Conservation (phyloP, 2,329 filamentous ascomycete genomes). For the Tothia fuscella region DNA sequence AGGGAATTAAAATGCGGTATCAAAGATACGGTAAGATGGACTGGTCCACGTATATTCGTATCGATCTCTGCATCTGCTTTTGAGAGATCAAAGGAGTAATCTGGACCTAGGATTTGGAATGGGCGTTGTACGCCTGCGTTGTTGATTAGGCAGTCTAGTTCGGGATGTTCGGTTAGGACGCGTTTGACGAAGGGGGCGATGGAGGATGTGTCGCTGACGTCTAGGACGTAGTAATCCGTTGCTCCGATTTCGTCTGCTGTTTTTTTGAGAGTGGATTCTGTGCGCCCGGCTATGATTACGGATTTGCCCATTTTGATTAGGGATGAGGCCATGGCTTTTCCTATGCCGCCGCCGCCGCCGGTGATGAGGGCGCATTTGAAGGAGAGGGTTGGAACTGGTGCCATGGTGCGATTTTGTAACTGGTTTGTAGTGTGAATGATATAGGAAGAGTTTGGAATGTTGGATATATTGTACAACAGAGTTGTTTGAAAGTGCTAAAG, state of each 20-base stretch:
- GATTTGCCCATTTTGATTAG: constrained; percentile 36
- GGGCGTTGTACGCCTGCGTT: constrained; percentile 48
- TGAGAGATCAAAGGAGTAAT: constrained; percentile 29
- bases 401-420: too few relatives aligned
- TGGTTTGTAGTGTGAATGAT: too few relatives aligned
- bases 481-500: too few relatives aligned
- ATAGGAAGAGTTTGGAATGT: too few relatives aligned
- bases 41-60: constrained; percentile 46
- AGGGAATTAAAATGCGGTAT: constrained; percentile 38
- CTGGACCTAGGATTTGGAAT: constrained; percentile 30
- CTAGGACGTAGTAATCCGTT: constrained; percentile 39
- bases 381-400: constrained; percentile 4
- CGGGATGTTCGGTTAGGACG: constrained; percentile 38
- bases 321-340: constrained; percentile 36
- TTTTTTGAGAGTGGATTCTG: constrained; percentile 39
- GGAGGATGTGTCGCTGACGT: constrained; percentile 34
- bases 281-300: constrained; percentile 42
- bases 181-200: constrained; percentile 35
- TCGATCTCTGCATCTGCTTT: constrained; percentile 45
- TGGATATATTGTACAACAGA: too few relatives aligned
- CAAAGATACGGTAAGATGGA: constrained; percentile 41
- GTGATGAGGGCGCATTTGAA: constrained; percentile 38
- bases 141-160: constrained; percentile 47
- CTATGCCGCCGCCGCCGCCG: constrained; percentile 42
- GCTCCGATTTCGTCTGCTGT: constrained; percentile 34